Evolutionary conservation across 345 rosid genomes (phyloP).

Genomic region (Ailanthus altissimus): DNA sequence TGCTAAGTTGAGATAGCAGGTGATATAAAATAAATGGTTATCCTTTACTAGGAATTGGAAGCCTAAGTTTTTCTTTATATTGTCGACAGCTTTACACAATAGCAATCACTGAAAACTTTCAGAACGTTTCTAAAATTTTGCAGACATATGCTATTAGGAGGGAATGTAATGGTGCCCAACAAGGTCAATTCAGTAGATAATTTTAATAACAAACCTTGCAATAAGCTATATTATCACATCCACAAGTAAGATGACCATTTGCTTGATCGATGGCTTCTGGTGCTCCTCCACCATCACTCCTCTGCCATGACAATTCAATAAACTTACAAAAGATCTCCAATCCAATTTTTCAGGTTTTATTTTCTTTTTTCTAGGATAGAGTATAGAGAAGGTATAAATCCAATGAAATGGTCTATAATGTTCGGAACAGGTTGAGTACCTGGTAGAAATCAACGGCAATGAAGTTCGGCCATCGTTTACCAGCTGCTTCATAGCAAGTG

Average conservation of each 20-base stretch:
- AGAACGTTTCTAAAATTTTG: background rate
- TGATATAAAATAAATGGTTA: background rate
- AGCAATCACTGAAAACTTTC: background rate
- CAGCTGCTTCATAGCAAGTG: slow-evolving; percentile 72
- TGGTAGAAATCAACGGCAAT: slow-evolving; percentile 89
- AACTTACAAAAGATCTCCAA: background rate
- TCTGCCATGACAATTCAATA: slow-evolving; percentile 41
- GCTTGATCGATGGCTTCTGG: slow-evolving; percentile 79
- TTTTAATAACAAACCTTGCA: slow-evolving; percentile 61
- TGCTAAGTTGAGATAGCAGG: background rate
- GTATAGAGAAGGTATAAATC: background rate
- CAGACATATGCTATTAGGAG: background rate
- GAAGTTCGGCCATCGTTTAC: slow-evolving; percentile 97
- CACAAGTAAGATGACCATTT: slow-evolving; percentile 93
- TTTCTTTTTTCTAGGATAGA: background rate
- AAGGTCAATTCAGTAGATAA: background rate
- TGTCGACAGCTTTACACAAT: background rate
- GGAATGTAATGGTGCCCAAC: background rate
- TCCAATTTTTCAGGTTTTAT: background rate
- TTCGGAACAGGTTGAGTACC: slow-evolving; percentile 39
- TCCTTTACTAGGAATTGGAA: background rate
- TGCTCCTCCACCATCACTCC: slow-evolving; percentile 90
- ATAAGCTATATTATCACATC: slow-evolving; percentile 67
- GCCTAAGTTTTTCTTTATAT: background rate
- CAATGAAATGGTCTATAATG: background rate